These are phyloP conservation scores for Pulveroboletus sp. DNA, from an alignment of 768 basidiomycete genomes.

Conservation along the genomic window DNA sequence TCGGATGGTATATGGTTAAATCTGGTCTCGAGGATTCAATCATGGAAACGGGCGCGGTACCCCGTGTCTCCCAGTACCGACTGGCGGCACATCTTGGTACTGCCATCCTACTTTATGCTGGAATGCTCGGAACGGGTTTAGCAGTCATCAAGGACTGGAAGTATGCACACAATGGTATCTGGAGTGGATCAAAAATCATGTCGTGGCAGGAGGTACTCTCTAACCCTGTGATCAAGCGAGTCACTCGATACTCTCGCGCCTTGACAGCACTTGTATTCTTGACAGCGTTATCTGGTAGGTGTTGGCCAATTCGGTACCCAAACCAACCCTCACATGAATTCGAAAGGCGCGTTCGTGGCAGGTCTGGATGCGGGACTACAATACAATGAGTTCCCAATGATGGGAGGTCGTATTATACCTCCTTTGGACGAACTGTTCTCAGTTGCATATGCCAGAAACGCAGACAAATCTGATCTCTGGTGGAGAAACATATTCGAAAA, in stretches of 20 bases:
- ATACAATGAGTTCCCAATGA: constrained; percentile 98
- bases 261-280: constrained; percentile 79
- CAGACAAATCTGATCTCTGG: constrained; percentile 75
- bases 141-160: constrained; percentile 76
- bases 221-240: constrained; percentile 53
- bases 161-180: constrained; percentile 51
- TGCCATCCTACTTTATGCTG: constrained; percentile 85
- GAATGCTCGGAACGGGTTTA: constrained; percentile 84
- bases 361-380: constrained; percentile 93
- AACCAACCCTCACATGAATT: background rate
- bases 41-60: constrained; percentile 76
- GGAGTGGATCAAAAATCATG: constrained; percentile 49
- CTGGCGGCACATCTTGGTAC: constrained; percentile 92
- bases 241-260: constrained; percentile 53
- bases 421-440: constrained; percentile 81
- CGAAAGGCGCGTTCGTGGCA: constrained; percentile 91
- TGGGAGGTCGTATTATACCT: constrained; percentile 86
- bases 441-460: constrained; percentile 61
- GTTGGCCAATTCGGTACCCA: background rate
- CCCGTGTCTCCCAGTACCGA: constrained; percentile 94
- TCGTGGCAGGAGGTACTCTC: constrained; percentile 45
- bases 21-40: constrained; percentile 86
- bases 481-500: constrained; percentile 98
- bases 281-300: constrained; percentile 86
- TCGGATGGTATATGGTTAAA: constrained; percentile 99